Evolutionary conservation across 768 basidiomycete genomes (phyloP).

Genomic region (Lentinula edodes): DNA sequence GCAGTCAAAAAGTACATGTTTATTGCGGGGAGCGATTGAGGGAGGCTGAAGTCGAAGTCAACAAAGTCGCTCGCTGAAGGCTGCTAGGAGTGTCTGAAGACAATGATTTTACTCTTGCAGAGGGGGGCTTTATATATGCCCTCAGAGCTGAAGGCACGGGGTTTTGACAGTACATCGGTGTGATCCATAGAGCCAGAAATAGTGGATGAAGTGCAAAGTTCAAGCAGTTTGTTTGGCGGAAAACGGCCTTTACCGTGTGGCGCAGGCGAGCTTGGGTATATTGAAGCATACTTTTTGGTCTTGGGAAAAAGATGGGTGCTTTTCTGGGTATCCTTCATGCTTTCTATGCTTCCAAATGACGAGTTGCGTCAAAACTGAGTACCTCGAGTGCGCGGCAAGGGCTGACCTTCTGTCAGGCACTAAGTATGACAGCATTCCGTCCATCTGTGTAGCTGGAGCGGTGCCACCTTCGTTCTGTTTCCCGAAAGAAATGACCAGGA

Average conservation of each 20-base stretch:
- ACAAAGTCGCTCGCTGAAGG: neutral
- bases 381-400: neutral
- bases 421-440: neutral
- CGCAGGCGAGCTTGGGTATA: neutral
- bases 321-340: neutral
- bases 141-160: neutral
- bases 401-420: neutral
- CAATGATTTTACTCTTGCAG: neutral
- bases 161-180: neutral
- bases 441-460: too few relatives aligned
- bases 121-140: neutral
- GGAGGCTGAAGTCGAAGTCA: neutral
- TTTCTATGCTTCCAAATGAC: neutral
- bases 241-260: neutral
- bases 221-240: neutral
- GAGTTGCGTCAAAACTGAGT: neutral
- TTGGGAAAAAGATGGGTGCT: neutral
- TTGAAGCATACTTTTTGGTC: neutral
- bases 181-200: neutral
- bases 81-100: neutral
- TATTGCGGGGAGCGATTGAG: too few relatives aligned
- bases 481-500: too few relatives aligned
- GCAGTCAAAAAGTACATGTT: neutral
- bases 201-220: neutral
- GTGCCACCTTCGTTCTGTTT: too few relatives aligned